Conservation (phyloP, 768 basidiomycete genomes). For the Lentinus brumalis region DNA sequence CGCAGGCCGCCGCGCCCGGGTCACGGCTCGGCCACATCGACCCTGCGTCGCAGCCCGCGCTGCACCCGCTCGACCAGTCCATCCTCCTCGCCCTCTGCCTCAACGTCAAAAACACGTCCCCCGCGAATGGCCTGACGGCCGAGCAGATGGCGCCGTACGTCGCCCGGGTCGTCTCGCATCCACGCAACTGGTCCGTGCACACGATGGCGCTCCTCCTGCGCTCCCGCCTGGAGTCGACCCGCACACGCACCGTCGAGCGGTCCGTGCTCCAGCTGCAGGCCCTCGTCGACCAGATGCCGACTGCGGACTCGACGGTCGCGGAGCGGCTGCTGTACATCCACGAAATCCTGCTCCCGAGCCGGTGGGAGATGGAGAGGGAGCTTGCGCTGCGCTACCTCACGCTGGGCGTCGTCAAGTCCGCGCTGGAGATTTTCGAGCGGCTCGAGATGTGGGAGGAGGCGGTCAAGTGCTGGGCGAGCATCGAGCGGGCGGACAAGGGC, state of each 20-base stretch:
- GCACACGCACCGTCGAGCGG: slow-evolving; percentile 92
- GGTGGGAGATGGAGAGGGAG: slow-evolving; percentile 94
- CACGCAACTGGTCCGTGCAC: slow-evolving; percentile 93
- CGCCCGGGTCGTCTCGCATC: slow-evolving; percentile 84
- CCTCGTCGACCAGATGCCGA: slow-evolving; percentile 95
- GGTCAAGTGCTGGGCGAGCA: slow-evolving; percentile 80
- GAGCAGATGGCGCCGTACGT: slow-evolving; percentile 96
- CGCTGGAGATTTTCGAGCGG: slow-evolving; percentile 90
- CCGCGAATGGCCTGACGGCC: slow-evolving; percentile 84
- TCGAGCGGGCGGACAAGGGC: slow-evolving; percentile 80
- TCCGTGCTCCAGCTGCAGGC: slow-evolving; percentile 92
- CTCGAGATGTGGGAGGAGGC: slow-evolving; percentile 99
- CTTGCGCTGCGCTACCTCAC: slow-evolving; percentile 81
- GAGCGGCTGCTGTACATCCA: slow-evolving; percentile 85
- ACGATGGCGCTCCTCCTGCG: slow-evolving; percentile 95
- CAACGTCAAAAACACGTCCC: slow-evolving; percentile 87
- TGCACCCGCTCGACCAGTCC: slow-evolving; percentile 93
- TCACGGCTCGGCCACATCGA: slow-evolving; percentile 70
- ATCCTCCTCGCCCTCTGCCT: slow-evolving; percentile 90
- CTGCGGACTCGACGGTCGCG: slow-evolving; percentile 67
- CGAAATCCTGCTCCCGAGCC: slow-evolving; percentile 78
- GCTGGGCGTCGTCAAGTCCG: slow-evolving; percentile 86
- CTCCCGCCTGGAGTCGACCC: slow-evolving; percentile 83
- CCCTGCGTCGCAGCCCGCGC: slow-evolving; percentile 79
- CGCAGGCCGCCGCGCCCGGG: slow-evolving; percentile 17